Evolutionary conservation across 2,329 filamentous ascomycete genomes (phyloP).

Genomic region (Domatiomyces catenatus): DNA sequence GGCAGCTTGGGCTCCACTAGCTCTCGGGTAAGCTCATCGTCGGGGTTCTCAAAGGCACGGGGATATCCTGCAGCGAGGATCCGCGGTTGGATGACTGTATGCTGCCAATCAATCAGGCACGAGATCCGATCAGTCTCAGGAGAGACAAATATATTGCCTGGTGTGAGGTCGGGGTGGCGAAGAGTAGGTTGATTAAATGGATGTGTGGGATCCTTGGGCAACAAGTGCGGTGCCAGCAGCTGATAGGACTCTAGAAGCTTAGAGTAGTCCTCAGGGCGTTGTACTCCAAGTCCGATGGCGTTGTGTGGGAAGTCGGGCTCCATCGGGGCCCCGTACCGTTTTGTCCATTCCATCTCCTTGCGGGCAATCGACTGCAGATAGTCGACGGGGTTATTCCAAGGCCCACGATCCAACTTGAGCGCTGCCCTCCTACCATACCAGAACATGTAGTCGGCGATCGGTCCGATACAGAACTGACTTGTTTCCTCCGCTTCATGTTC

Average conservation of each 20-base stretch:
- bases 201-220: not conserved
- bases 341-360: not conserved
- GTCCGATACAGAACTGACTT: not conserved
- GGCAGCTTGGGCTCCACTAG: constrained; percentile 2
- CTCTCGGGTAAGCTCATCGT: constrained; percentile 8
- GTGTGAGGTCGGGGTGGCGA: constrained; percentile 17
- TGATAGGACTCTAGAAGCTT: not conserved
- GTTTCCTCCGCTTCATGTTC: not conserved
- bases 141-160: constrained; percentile 14
- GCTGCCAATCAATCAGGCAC: constrained; percentile 16
- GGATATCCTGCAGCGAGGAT: constrained; percentile 10
- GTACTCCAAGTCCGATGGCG: not conserved
- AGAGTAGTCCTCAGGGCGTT: not conserved
- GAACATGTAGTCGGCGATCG: not conserved
- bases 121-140: constrained; percentile 8
- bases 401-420: not conserved
- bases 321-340: not conserved
- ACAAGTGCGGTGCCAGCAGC: not conserved
- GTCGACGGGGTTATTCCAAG: not conserved
- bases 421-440: not conserved
- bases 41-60: constrained; percentile 1
- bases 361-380: not conserved
- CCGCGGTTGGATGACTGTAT: constrained; percentile 11
- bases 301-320: not conserved
- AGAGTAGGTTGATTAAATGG: constrained; percentile 8